Evolutionary conservation across 148 eudicot genomes (phyloP).

Genomic region (Arbutus unedo): DNA sequence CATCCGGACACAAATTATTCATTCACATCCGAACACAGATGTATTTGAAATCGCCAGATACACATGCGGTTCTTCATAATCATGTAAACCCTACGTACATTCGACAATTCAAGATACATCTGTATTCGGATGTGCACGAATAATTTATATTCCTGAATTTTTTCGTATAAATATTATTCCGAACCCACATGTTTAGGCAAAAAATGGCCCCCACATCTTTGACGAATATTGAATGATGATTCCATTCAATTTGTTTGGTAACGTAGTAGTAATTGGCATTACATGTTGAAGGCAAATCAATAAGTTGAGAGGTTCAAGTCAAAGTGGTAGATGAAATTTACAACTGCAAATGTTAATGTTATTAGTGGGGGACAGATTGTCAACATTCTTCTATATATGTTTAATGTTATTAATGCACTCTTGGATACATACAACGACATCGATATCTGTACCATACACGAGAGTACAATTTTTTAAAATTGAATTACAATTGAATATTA

Average conservation of each 20-base stretch:
- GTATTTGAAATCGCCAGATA: no score
- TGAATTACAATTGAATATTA: not conserved
- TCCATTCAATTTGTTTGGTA: not conserved
- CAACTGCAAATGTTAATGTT: not conserved
- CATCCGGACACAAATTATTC: no score
- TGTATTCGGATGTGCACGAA: no score
- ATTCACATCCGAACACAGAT: no score
- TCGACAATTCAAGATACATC: no score
- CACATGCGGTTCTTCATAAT: no score
- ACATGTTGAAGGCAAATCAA: not conserved
- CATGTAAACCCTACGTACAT: no score
- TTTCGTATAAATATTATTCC: not conserved
- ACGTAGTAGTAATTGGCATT: not conserved
- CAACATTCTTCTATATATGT: slow-evolving; percentile 11
- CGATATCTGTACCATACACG: no score
- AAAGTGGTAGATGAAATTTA: slow-evolving; percentile 3
- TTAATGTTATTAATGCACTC: no score
- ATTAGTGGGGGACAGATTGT: slow-evolving; percentile 21
- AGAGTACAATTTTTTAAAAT: not conserved
- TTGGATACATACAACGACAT: no score
- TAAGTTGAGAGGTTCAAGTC: not conserved
- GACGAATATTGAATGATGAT: not conserved
- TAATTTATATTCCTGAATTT: no score
- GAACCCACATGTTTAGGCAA: not conserved
- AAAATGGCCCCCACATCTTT: not conserved